Evolutionary conservation across 495 filamentous ascomycete genomes (phyloP), one percentile per base, ranked within the genome.

Genomic region (Elasticomyces elasticus): DNA sequence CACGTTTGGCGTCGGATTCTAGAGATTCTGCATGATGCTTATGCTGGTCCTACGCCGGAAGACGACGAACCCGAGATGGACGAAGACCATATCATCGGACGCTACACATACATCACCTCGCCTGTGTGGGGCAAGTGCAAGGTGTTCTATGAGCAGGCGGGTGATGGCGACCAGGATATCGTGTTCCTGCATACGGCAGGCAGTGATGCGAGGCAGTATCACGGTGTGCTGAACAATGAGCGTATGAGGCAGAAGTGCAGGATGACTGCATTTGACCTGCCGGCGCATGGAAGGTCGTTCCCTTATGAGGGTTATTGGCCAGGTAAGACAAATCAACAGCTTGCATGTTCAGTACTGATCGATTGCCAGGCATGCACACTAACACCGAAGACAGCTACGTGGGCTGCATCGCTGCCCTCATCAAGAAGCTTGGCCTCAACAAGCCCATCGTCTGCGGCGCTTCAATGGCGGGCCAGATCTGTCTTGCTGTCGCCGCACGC

Each of bases 371-470:
- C 38, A 65, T 55, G 15, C 67, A 72, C 51, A 72, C 69, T 7
- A 68, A 68, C 33, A 71, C 52, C 37, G 69, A 72, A 59, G 69
- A 72, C 41, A 53, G 52, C 43, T 72, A 70, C 55, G 62, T 72
- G 27, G 68, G 67, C 24, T 59, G 58, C 48, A 71, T 71, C 27
- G 66, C 64, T 1, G 66, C 67, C 23, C 47, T 69, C 28, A 58
- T 71, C 38, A 66, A 68, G 56, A 59, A 45, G 9, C 51, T 71
- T 24, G 53, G 59, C 27, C 51, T 73, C 35, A 62, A 67, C 15
- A 66, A 65, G 49, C 69, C 69, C 11, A 70, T 73, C 49, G 62
- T 73, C 26, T 71, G 65, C 55, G 71, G 71, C 25, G 69, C 70
- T 10, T 64, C 61, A 31, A 72, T 72, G 70, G 70, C 71, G 2